These are phyloP conservation scores for Schizophyllum commune DNA, from an alignment of 1,284 basidiomycete genomes.

Conservation along the genomic window DNA sequence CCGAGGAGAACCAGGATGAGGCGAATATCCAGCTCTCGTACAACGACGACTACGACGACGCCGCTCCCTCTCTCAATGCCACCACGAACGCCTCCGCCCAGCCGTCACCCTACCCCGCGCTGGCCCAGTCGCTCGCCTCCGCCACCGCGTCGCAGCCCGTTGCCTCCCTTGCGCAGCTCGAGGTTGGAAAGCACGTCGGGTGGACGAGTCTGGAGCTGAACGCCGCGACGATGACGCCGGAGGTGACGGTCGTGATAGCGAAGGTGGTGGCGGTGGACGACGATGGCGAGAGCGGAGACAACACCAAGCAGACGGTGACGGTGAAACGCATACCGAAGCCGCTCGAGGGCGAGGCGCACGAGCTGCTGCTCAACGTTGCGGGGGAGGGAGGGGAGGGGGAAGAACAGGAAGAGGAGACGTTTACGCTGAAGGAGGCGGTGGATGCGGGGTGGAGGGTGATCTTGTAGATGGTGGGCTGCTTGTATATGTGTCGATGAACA, in stretches of 20 bases:
- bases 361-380: background rate
- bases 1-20: background rate
- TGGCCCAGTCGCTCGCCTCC: background rate
- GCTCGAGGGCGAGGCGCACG: background rate
- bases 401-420: background rate
- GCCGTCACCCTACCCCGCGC: too few species aligned
- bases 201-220: background rate
- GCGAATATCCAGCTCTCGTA: background rate
- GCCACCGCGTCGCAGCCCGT: background rate
- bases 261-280: background rate
- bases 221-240: background rate
- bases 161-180: background rate
- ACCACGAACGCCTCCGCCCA: background rate
- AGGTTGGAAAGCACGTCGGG: background rate
- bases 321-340: background rate
- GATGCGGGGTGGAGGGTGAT: background rate
- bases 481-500: background rate
- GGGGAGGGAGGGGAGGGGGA: background rate
- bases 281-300: background rate
- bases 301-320: background rate
- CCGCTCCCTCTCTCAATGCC: background rate
- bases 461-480: background rate
- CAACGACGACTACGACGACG: background rate
- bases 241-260: background rate
- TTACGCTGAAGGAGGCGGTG: background rate